Evolutionary conservation across 352 stramenopile species (phyloP), one percentile per base, ranked within the genome.

Genomic region (Phytophthora podocarpi): DNA sequence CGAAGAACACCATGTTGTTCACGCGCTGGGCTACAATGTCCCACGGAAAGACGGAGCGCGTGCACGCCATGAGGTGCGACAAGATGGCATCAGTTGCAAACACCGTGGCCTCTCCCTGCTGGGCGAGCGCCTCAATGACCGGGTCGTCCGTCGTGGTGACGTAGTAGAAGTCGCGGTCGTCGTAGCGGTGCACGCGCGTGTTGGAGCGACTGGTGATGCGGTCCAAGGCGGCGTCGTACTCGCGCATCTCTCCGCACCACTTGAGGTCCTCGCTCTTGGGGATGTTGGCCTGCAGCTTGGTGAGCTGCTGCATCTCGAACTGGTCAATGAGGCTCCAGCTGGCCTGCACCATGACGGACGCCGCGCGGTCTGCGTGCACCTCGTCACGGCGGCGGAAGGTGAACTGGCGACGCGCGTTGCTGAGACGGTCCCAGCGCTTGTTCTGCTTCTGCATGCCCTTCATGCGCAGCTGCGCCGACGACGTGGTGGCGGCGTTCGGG

Each of bases 21-120:
- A 97, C 86, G 46, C 84, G 79, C 69, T 95, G 87, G 7, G 89
- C 87, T 46, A 99, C 93, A 78, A 99, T 92, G 74, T 99, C 97
- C 97, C 97, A 99, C 16, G 96, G 95, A 74, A 98, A 98, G 2
- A 99, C 93, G 12, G 92, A 98, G 40, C 97, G 88, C 21, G 95
- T 93, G 62, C 81, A 98, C 11, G 93, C 89, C 96, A 99, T 99
- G 20, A 99, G 85, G 74, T 99, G 96, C 45, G 96, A 74, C 48
- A 99, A 68, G 56, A 99, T 98, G 34, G 96, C 91, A 74, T 99
- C 97, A 1, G 97, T 99, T 20, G 95, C 94, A 74, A 98, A 99
- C 47, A 99, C 96, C 24, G 95, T 97, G 24, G 80, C 96, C 18
- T 91, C 78, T 47, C 82, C 89, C 57, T 96, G 80, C 51, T 97